phyloP scores from a whole-genome alignment of 1,284 basidiomycete species.

The Golubevia pallescens region DNA sequence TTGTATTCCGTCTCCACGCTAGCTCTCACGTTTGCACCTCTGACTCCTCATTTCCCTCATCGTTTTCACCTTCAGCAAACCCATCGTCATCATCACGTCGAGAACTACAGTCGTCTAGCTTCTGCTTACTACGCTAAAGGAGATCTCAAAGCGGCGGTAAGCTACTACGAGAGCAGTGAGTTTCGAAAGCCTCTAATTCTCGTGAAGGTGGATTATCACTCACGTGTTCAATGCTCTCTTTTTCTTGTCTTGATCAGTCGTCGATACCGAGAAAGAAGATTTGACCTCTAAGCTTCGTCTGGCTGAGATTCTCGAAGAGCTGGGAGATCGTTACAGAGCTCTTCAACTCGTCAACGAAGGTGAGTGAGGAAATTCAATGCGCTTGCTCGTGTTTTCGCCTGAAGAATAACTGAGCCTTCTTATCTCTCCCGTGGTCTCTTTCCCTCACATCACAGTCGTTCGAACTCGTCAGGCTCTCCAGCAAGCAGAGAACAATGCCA shows the following conservation, averaged over 20 bases:
- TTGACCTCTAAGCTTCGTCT: slow-evolving; percentile 64
- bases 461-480: slow-evolving; percentile 66
- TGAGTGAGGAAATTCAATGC: slow-evolving; percentile 50
- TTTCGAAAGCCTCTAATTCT: slow-evolving; percentile 4
- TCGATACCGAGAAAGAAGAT: background rate
- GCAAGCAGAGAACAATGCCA: slow-evolving; percentile 66
- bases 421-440: background rate
- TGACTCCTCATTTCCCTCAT: too few species aligned
- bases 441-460: background rate
- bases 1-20: background rate
- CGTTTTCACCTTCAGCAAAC: background rate
- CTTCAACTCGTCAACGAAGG: slow-evolving; percentile 85
- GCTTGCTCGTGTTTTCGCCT: background rate
- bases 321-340: slow-evolving; percentile 80
- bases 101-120: background rate
- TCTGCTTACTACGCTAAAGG: slow-evolving; percentile 71
- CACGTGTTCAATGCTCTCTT: background rate
- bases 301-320: slow-evolving; percentile 82
- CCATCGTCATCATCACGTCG: background rate
- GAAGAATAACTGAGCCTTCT: background rate
- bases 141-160: slow-evolving; percentile 76
- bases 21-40: background rate
- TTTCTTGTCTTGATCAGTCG: background rate
- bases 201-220: background rate
- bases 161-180: slow-evolving; percentile 81